Evolutionary conservation across 148 eudicot species (phyloP), one percentile per base, ranked within the genome.

Genomic region (Cornus controversa): DNA sequence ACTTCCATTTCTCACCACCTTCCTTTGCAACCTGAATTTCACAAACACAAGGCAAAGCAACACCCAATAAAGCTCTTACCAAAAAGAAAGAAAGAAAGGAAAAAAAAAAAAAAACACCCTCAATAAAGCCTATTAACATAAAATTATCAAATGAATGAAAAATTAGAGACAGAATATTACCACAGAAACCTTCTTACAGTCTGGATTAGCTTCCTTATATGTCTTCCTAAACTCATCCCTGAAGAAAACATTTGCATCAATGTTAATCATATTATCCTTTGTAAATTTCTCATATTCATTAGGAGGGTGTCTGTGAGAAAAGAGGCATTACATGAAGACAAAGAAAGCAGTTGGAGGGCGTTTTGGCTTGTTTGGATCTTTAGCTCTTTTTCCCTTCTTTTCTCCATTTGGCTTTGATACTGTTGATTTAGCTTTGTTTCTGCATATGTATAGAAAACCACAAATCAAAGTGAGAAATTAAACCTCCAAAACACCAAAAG

Each of bases 1-100:
- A 81, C 73, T 86, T 93, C 99, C 99, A 95, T 69, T 87, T 94
- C 78, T 85, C 93, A 73, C 97, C 98, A 81, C 91, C 97, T 63
- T 89, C 98, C 78, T 92, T 94, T 5, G 93, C 94, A 84, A 90
- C 88, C 96, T 92, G 77, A 47, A 29, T 26, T 75, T 28, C 28
- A 34, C 53, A 14, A 29, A 14, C 25, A 28, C 0, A 4, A 62
- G 36, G 24, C 26, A 14, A 77, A 8, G 8, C 0, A 36, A 53
- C 14, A n/a, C 5, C 37, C 27, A 31, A 31, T 31, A 2, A 31
- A 31, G 4, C 34, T 3, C 34, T 5, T 5, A 31, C 4, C 34
- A 31, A 31, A 3, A 31, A 2, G 4, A 31, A 31, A 31, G 4
- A 31, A 0, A 2, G 4, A 31, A 31, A 31, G 1, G 31, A 29